Evolutionary conservation across 768 basidiomycete genomes (phyloP).

Genomic region (Pleurotus giganteus): DNA sequence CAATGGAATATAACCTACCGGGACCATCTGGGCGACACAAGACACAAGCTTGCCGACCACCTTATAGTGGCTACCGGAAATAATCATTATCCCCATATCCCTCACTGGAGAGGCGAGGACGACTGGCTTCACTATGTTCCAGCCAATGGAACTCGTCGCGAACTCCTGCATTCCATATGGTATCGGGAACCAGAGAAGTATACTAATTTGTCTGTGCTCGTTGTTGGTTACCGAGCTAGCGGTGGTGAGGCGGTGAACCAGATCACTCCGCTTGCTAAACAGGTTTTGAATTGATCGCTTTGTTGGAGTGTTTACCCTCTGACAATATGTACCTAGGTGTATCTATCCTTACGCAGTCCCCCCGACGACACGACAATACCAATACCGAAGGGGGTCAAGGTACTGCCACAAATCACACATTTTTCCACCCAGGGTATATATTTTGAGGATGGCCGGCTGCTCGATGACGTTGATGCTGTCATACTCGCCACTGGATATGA

Average conservation of each 20-base stretch:
- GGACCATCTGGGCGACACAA: conserved; percentile 19
- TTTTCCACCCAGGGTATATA: conserved; percentile 43
- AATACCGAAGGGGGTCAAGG: conserved; percentile 21
- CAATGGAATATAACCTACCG: conserved; percentile 43
- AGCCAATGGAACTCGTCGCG: conserved; percentile 22
- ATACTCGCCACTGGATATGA: conserved; percentile 59
- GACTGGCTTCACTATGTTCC: conserved; percentile 39
- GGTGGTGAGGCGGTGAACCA: conserved; percentile 49
- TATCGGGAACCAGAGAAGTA: conserved; percentile 48
- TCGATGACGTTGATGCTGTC: conserved; percentile 41
- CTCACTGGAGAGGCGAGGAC: conserved; percentile 44
- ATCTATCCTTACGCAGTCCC: conserved; percentile 27
- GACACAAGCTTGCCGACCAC: conserved; percentile 42
- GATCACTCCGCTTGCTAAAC: conserved; percentile 32
- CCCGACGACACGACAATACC: conserved; percentile 14
- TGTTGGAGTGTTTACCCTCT: not conserved
- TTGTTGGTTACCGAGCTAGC: conserved; percentile 44
- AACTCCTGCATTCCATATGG: conserved; percentile 52
- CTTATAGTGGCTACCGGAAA: conserved; percentile 56
- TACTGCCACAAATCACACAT: conserved; percentile 45
- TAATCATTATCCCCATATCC: conserved; percentile 48
- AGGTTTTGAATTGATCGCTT: conserved; percentile 29
- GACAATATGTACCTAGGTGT: not conserved
- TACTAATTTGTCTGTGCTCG: conserved; percentile 39
- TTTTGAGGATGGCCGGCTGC: conserved; percentile 44